Evolutionary conservation across 2,329 filamentous ascomycete genomes (phyloP), one percentile per base, ranked within the genome.

Genomic region (Aureobasidium uvarum): DNA sequence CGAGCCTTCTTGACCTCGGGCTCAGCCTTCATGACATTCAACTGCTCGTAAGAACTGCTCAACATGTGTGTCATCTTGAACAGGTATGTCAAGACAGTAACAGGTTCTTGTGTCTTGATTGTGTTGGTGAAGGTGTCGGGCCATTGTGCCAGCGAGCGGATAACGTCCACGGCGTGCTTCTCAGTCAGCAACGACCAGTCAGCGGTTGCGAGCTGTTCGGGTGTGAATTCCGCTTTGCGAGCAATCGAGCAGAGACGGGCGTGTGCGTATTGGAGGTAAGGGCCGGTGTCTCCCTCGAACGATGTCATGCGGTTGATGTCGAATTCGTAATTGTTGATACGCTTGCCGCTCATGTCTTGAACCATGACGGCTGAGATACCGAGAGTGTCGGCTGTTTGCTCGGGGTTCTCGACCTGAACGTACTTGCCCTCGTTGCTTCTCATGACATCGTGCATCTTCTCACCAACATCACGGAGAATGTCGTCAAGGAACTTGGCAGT

Each of bases 361-460:
- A 96, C 92, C 92, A 98, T 98, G 74, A 98, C 94, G 74, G 90
- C 89, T 69, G 90, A 93, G 75, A 98, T 97, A 69, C 94, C 95
- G 3, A 98, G 85, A 13, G 86, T 91, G 79, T 98, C 95, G 67
- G 95, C 92, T 11, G 88, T 90, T 64, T 86, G 84, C 64, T 86
- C 87, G 0, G 94, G 94, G 76, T 98, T 83, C 73, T 89, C 90
- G 23, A 99, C 89, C 78, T 97, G 92, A 65, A 86, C 80, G 78
- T 98, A 99, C 82, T 99, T 99, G 74, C 85, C 83, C 72, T 90
- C 84, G 77, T 98, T 98, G 81, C 89, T 89, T 78, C 82, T 86
- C 95, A 99, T 99, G 60, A 96, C 91, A 68, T 96, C 91, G 82
- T 98, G 94, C 95, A 99, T 99, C 79, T 93, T 91, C 64, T 97